phyloP scores from a whole-genome alignment of 108 stramenopile species.

The Phaeodactylum tricornutum region DNA sequence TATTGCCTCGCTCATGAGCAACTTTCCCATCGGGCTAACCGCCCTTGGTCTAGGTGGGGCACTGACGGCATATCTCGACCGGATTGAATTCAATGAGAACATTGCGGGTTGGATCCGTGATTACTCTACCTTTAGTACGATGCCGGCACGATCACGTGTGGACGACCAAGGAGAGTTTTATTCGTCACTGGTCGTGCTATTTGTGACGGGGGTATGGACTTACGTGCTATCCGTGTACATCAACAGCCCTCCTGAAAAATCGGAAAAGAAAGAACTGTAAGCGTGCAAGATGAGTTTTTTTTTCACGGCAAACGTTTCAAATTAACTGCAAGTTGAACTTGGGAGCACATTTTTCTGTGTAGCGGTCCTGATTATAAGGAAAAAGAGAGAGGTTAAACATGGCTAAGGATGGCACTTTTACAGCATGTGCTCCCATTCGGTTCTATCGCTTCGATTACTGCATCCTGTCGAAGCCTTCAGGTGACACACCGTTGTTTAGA shows the following conservation, averaged over 20 bases:
- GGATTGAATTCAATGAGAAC: constrained; percentile 46
- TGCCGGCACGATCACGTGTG: constrained; percentile 2
- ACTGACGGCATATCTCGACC: constrained; percentile 64
- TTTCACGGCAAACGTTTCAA: too few relatives aligned
- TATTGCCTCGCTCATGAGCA: constrained; percentile 50
- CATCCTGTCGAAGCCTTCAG: too few relatives aligned
- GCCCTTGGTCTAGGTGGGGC: constrained; percentile 61
- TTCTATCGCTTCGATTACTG: too few relatives aligned
- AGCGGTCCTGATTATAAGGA: too few relatives aligned
- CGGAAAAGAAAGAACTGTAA: constrained; percentile 40
- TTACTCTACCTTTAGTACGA: constrained; percentile 3
- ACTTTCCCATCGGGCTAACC: constrained; percentile 76
- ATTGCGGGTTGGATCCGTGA: constrained; percentile 24
- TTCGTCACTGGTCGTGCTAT: constrained; percentile 64
- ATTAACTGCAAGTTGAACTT: too few relatives aligned
- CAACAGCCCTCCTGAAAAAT: constrained; percentile 40
- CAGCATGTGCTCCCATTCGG: too few relatives aligned
- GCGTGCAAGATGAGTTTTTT: too few relatives aligned
- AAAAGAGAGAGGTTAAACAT: too few relatives aligned
- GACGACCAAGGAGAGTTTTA: constrained; percentile 70
- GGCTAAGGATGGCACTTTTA: too few relatives aligned
- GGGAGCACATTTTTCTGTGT: too few relatives aligned
- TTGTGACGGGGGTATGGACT: constrained; percentile 72
- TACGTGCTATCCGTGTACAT: constrained; percentile 59
- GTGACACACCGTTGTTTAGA: too few relatives aligned